Evolutionary conservation across 805 yeast genomes (phyloP).

Genomic region (Metschnikowia colocasiae): DNA sequence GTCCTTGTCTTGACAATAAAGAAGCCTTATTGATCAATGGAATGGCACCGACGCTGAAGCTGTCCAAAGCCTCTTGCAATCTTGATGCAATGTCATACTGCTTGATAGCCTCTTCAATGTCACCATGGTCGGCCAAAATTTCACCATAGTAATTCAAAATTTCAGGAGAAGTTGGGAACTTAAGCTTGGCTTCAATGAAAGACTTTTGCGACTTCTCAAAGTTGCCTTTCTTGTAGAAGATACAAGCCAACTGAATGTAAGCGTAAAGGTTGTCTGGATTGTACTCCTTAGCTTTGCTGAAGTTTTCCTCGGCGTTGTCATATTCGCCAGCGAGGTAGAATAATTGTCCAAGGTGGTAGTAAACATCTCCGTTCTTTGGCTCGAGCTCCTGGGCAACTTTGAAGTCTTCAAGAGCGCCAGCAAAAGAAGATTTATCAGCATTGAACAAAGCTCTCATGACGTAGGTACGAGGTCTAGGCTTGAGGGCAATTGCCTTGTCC

Average conservation of each 20-base stretch:
- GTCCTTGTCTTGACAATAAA: slow-evolving; percentile 53
- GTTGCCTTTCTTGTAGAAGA: slow-evolving; percentile 75
- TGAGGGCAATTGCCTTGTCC: slow-evolving; percentile 57
- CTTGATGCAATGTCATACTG: slow-evolving; percentile 85
- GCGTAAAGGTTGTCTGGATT: slow-evolving; percentile 78
- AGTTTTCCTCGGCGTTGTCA: slow-evolving; percentile 66
- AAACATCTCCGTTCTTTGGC: slow-evolving; percentile 72
- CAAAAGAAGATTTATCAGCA: slow-evolving; percentile 71
- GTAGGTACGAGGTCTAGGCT: slow-evolving; percentile 78
- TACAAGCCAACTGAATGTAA: slow-evolving; percentile 89
- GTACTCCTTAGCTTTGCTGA: slow-evolving; percentile 68
- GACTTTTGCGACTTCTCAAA: slow-evolving; percentile 56
- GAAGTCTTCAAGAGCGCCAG: slow-evolving; percentile 62
- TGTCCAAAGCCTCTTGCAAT: slow-evolving; percentile 67
- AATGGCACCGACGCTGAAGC: slow-evolving; percentile 77
- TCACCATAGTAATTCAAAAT: slow-evolving; percentile 96
- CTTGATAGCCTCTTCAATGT: slow-evolving; percentile 64
- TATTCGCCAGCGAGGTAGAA: slow-evolving; percentile 76
- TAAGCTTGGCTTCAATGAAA: slow-evolving; percentile 65
- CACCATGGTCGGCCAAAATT: slow-evolving; percentile 78
- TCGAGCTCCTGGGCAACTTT: slow-evolving; percentile 65
- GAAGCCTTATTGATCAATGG: slow-evolving; percentile 91
- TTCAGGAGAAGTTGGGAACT: slow-evolving; percentile 85
- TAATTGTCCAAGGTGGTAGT: slow-evolving; percentile 93
- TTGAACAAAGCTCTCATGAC: slow-evolving; percentile 76